Evolutionary conservation across 768 basidiomycete species (phyloP).

Genomic region (Boletellus sp.): DNA sequence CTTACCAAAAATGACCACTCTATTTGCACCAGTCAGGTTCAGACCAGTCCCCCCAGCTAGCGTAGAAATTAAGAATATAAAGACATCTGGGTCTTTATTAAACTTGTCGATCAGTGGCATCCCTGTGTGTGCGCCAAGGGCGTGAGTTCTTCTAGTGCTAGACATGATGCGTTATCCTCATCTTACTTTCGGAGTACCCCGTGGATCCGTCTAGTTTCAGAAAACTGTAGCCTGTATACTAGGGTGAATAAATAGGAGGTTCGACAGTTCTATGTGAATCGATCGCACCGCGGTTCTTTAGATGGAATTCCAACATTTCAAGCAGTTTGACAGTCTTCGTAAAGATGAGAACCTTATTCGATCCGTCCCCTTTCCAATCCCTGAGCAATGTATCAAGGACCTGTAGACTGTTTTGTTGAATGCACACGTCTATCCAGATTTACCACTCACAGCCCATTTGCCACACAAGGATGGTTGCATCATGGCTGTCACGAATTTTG

Average conservation of each 20-base stretch:
- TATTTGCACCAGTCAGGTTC: constrained; percentile 90
- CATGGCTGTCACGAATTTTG: constrained; percentile 61
- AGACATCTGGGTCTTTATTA: constrained; percentile 67
- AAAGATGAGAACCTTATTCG: constrained; percentile 90
- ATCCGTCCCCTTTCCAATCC: constrained; percentile 59
- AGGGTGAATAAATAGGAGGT: neutral
- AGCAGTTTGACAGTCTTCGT: constrained; percentile 90
- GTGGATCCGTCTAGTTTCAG: constrained; percentile 80
- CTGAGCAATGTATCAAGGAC: constrained; percentile 63
- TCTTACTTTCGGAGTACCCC: constrained; percentile 61
- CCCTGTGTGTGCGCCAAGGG: constrained; percentile 39
- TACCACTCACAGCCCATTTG: constrained; percentile 75
- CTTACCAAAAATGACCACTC: constrained; percentile 86
- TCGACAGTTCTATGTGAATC: neutral
- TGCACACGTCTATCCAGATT: neutral
- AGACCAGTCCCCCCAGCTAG: constrained; percentile 89
- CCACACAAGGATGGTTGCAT: constrained; percentile 69
- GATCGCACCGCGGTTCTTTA: constrained; percentile 48
- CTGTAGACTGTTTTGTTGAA: constrained; percentile 35
- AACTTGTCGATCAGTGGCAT: constrained; percentile 87
- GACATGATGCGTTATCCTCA: neutral
- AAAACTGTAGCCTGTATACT: constrained; percentile 49
- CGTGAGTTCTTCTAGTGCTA: constrained; percentile 1
- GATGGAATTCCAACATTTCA: constrained; percentile 78
- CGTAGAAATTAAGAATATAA: constrained; percentile 86